These are phyloP conservation scores for Closterium sp. DNA, from an alignment of 139 green algal genomes.

Conservation along the genomic window DNA sequence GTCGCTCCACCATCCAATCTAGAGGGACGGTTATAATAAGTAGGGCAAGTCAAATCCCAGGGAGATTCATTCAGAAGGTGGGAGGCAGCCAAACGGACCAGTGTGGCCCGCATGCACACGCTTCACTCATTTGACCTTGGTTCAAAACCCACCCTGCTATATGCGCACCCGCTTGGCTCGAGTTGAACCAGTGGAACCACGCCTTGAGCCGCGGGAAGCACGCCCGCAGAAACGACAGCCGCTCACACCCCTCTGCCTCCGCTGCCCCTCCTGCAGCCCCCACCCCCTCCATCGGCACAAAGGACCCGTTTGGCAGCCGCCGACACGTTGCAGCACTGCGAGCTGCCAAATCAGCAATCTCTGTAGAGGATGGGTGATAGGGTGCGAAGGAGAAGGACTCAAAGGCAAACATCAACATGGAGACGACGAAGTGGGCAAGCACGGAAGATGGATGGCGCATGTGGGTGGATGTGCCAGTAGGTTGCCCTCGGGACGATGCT, in stretches of 20 bases:
- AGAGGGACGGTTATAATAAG: too few species aligned
- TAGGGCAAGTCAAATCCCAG: too few species aligned
- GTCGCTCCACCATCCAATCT: too few species aligned
- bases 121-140: too few species aligned
- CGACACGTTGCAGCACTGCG: background rate
- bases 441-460: too few species aligned
- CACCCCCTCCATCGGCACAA: background rate
- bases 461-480: too few species aligned
- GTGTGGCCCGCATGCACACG: background rate
- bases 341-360: background rate
- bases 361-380: background rate
- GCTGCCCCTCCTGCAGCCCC: background rate
- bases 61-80: background rate
- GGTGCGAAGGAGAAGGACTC: background rate
- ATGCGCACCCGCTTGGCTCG: conserved; percentile 64
- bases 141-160: background rate
- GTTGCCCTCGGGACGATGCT: too few species aligned
- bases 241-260: conserved; percentile 1
- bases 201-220: conserved; percentile 64
- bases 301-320: background rate
- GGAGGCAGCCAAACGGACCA: background rate
- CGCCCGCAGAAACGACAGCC: conserved; percentile 33
- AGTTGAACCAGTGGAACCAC: conserved; percentile 89
- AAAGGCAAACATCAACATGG: background rate
- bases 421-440: background rate